phyloP scores from a whole-genome alignment of 2,329 filamentous ascomycete genomes.

The Arthrobotrys megalospora region DNA sequence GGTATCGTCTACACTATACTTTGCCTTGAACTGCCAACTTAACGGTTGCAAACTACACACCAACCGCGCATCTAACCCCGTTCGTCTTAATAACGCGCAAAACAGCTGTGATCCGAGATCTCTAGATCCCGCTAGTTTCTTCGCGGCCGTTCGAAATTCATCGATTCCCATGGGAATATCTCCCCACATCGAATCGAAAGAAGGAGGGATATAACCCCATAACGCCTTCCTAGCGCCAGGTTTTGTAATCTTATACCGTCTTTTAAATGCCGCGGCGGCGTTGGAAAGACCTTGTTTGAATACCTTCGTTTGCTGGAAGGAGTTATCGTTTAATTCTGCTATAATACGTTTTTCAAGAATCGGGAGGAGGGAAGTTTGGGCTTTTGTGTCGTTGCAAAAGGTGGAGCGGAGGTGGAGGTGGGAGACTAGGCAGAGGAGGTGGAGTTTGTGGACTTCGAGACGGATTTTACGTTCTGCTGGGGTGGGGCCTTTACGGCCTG shows the following conservation, averaged over 20 bases:
- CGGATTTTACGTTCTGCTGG: conserved; percentile 75
- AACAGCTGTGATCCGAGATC: conserved; percentile 93
- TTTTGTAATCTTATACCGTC: conserved; percentile 79
- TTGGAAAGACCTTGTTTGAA: conserved; percentile 68
- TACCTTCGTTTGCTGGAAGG: conserved; percentile 42
- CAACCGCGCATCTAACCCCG: conserved; percentile 84
- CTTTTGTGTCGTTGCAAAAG: conserved; percentile 85
- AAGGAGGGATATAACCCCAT: conserved; percentile 72
- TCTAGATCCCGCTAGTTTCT: conserved; percentile 81
- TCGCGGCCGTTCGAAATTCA: conserved; percentile 82
- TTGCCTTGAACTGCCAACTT: conserved; percentile 52
- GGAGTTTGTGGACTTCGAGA: conserved; percentile 85
- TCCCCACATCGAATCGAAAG: conserved; percentile 37
- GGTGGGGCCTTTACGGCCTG: conserved; percentile 71
- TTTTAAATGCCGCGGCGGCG: conserved; percentile 77
- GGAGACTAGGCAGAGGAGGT: conserved; percentile 84
- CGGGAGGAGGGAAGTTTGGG: conserved; percentile 71
- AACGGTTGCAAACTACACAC: conserved; percentile 92
- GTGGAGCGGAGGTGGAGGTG: conserved; percentile 84
- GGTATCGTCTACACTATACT: conserved; percentile 50
- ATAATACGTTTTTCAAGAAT: conserved; percentile 45
- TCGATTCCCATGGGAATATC: conserved; percentile 73
- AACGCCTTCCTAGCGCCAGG: conserved; percentile 78
- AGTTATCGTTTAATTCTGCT: conserved; percentile 53
- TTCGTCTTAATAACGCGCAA: conserved; percentile 86